Evolutionary conservation across 202 grass and related monocot species (phyloP), one percentile per base, ranked within the genome.

Genomic region (Saccharum hybrid): DNA sequence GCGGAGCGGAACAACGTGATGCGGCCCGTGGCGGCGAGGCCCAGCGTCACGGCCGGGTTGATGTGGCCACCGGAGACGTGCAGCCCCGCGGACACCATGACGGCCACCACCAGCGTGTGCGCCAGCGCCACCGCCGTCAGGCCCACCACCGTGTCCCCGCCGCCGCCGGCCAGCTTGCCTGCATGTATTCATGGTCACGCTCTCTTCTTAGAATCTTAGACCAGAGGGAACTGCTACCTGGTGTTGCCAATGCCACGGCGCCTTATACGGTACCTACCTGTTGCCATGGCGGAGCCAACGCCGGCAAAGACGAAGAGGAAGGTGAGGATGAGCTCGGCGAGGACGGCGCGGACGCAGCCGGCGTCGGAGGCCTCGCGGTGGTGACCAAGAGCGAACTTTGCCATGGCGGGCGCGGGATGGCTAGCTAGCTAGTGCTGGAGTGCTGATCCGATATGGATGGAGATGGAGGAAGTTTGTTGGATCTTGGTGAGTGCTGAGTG

Each of bases 291-390:
- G 33, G 94, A 41, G 14, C 82, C 88, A 22, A 94, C 94, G 21
- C 94, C 92, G 38, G 90, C 85, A 83, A 97, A 93, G 90, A 92
- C 92, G 78, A 97, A 94, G 78, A 97, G 92, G 84, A 97, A 97
- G 74, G 92, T 97, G 63, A 97, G 90, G 57, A 97, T 69, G 56
- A 88, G 23, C 88, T 97, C 94, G 42, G 90, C 90, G 63, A 90
- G 75, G 14, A 97, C 82, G 14, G 88, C 92, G 19, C 90, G 88
- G 45, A 91, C 76, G 86, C 90, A 94, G 73, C 84, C 88, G 28
- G 90, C 81, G 9, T 94, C 86, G 11, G 69, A 16, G 22, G 49
- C 90, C 86, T 97, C 94, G 8, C 63, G 78, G 82, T 74, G 86
- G 57, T 88, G 72, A 0, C 94, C 94, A 6, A 94, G 66, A 38